A percentile compares a stretch with the other conserved stretches of the same genome.
These are phyloP conservation scores for Kluyveromyces sp. DNA, from an alignment of 1,139 yeast genomes.

Conservation along the genomic window DNA sequence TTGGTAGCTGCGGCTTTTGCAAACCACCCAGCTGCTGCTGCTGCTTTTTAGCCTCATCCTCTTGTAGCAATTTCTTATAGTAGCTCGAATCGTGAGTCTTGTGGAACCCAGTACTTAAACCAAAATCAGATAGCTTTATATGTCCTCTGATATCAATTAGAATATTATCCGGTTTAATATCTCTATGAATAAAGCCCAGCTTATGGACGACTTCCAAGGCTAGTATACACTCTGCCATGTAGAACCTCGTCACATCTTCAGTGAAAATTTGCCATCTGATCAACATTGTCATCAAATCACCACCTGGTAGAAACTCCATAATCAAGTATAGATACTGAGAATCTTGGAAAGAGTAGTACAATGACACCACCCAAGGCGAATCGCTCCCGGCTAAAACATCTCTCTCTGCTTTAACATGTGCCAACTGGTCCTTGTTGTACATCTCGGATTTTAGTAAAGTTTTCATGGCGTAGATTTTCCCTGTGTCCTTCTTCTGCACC, in stretches of 20 bases:
- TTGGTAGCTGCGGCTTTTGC: constrained; percentile 31
- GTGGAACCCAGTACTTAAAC: constrained; percentile 80
- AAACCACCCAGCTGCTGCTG: constrained; percentile 17
- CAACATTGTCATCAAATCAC: constrained; percentile 82
- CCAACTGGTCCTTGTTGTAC: constrained; percentile 77
- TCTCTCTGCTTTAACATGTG: constrained; percentile 81
- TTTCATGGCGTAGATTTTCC: constrained; percentile 81
- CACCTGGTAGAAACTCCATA: constrained; percentile 83
- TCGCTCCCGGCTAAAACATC: constrained; percentile 81
- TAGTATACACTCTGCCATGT: constrained; percentile 81
- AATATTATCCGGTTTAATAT: constrained; percentile 79
- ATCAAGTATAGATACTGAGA: constrained; percentile 65
- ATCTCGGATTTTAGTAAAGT: constrained; percentile 70
- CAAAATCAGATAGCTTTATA: constrained; percentile 71
- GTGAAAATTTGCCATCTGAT: constrained; percentile 83
- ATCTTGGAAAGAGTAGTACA: constrained; percentile 77
- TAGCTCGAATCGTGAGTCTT: constrained; percentile 78
- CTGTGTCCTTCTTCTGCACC: constrained; percentile 77
- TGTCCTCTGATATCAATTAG: constrained; percentile 76
- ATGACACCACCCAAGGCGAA: constrained; percentile 81
- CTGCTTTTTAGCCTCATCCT: constrained; percentile 38
- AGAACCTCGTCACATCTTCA: constrained; percentile 75
- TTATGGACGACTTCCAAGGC: constrained; percentile 81
- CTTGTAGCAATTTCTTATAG: constrained; percentile 63
- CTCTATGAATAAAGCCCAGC: constrained; percentile 71